Conservation (phyloP, 2,329 filamentous ascomycete genomes). For the Hymenoscyphus albidus region DNA sequence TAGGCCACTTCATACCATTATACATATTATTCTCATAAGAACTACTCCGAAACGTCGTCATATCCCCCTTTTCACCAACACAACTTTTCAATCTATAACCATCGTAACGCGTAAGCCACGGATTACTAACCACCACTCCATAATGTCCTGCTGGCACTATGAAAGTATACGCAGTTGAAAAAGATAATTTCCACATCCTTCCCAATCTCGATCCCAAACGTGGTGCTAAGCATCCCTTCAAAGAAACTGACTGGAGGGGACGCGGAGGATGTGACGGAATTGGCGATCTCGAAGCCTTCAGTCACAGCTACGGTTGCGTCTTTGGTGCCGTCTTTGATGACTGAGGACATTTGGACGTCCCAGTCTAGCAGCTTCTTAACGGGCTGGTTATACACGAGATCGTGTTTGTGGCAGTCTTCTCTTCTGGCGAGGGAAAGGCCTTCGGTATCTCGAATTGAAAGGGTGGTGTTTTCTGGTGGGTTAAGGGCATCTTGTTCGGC, state of each 20-base stretch:
- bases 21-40: constrained; percentile 35
- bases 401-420: constrained; percentile 4
- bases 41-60: constrained; percentile 35
- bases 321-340: constrained; percentile 34
- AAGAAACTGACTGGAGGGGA: constrained; percentile 26
- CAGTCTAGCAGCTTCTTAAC: constrained; percentile 36
- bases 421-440: constrained; percentile 2
- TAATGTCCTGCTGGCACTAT: constrained; percentile 37
- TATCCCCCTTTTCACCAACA: constrained; percentile 29
- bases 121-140: constrained; percentile 41
- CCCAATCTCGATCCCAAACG: constrained; percentile 31
- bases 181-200: constrained; percentile 34
- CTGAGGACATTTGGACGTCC: constrained; percentile 39
- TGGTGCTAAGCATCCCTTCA: constrained; percentile 32
- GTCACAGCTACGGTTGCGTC: constrained; percentile 33
- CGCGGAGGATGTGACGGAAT: constrained; percentile 32
- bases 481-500: constrained; percentile 14
- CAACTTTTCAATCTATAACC: constrained; percentile 38
- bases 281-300: constrained; percentile 36
- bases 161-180: constrained; percentile 34
- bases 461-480: constrained; percentile 8
- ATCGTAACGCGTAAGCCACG: constrained; percentile 33
- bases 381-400: constrained; percentile 27
- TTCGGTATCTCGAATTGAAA: neutral
- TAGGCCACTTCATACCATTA: constrained; percentile 38